Evolutionary conservation across 129 eudicot genomes (phyloP).

Genomic region (Escallonia herrerae): DNA sequence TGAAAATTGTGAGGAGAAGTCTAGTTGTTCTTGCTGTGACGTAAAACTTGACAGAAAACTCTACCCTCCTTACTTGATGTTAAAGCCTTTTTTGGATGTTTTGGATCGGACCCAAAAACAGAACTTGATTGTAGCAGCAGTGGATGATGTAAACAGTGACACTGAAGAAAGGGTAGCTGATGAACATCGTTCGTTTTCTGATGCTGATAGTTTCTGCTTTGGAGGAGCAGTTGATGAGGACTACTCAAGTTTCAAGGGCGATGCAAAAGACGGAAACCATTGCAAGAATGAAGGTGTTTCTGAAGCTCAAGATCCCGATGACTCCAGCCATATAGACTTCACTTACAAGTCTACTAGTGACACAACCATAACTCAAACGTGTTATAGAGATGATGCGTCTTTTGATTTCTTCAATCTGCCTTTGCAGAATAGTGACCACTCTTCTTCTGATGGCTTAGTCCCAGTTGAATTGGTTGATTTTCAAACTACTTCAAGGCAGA

Average conservation of each 20-base stretch:
- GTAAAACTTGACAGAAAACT: constrained; percentile 9
- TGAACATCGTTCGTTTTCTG: not conserved
- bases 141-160: not conserved
- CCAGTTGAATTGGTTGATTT: constrained; percentile 33
- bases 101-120: constrained; percentile 3
- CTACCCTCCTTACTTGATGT: not conserved
- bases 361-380: not conserved
- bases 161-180: constrained; percentile 1
- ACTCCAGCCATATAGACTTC: not conserved
- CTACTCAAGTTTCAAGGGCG: not conserved
- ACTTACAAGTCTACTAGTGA: not conserved
- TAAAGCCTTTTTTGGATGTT: constrained; percentile 6
- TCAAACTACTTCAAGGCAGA: constrained; percentile 29
- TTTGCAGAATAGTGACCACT: not conserved
- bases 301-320: not conserved
- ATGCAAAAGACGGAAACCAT: not conserved
- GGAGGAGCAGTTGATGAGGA: constrained; percentile 9
- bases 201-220: constrained; percentile 1
- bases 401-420: not conserved
- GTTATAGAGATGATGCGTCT: constrained; percentile 11
- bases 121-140: not conserved
- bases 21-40: constrained; percentile 25
- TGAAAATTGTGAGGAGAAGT: constrained; percentile 3
- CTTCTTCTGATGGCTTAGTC: constrained; percentile 27
- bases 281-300: too few species aligned